A percentile compares a stretch with the other conserved stretches of the same genome.
phyloP scores from a whole-genome alignment of 768 basidiomycete genomes.

The Pleurotus tuber-regium region DNA sequence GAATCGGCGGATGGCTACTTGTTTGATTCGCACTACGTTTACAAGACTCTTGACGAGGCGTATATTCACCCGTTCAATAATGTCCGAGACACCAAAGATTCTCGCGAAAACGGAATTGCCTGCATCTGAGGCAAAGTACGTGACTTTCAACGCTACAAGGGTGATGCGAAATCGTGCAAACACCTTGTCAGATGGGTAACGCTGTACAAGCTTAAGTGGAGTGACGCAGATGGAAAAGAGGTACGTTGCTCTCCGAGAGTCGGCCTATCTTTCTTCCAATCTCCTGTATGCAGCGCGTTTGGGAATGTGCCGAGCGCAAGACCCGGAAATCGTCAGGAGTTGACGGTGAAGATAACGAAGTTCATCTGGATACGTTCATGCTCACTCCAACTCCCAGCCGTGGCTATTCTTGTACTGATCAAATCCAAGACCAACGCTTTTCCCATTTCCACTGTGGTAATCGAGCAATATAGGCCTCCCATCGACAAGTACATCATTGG shows the following conservation, averaged over 20 bases:
- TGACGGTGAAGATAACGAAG: conserved; percentile 56
- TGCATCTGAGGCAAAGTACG: conserved; percentile 57
- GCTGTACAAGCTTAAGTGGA: conserved; percentile 77
- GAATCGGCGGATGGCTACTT: too few species aligned
- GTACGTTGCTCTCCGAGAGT: conserved; percentile 32
- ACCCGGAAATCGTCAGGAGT: conserved; percentile 74
- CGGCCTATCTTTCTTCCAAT: neutral
- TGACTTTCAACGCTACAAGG: conserved; percentile 1
- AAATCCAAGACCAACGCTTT: conserved; percentile 72
- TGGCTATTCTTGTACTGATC: conserved; percentile 81
- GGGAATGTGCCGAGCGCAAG: conserved; percentile 88
- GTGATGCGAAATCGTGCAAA: neutral
- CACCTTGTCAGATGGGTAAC: conserved; percentile 81
- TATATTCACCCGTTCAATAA: neutral
- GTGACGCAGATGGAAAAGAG: conserved; percentile 74
- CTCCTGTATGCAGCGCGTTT: conserved; percentile 53
- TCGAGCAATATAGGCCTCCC: conserved; percentile 93
- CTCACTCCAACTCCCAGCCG: conserved; percentile 47
- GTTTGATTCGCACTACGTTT: too few species aligned
- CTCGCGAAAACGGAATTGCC: conserved; percentile 50
- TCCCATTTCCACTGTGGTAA: conserved; percentile 74
- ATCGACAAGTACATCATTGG: conserved; percentile 76
- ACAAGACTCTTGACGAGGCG: too few species aligned
- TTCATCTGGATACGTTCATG: neutral
- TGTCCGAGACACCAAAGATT: conserved; percentile 39